Evolutionary conservation across 1,284 basidiomycete genomes (phyloP), one percentile per base, ranked within the genome.

Genomic region (Boletus smithii): DNA sequence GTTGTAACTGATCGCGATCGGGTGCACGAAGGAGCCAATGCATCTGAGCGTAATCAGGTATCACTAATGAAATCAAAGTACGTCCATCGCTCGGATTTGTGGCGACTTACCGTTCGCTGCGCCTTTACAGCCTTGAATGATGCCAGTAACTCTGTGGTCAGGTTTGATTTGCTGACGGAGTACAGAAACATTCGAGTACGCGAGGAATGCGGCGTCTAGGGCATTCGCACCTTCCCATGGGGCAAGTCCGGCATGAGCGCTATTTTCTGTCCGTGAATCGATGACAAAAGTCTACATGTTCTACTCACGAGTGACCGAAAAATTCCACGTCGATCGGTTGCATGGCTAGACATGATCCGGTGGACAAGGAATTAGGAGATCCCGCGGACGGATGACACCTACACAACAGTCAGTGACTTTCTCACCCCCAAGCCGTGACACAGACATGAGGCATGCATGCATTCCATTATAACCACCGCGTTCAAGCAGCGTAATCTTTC

Each of bases 161-260:
- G 79, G 81, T 53, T 75, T 77, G 40, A 83, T 76, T 66, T 90
- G 85, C 63, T 89, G 89, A 13, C 91, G 77, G 36, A 94, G 73
- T 2, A 80, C 80, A 8, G 87, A 83, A 37, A 94, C 75, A 48
- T 77, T 76, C 8, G 78, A 79, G 67, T 94, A 94, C 3, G 88
- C 85, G 14, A 88, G 68, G 57, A 91, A 85, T 2, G 86, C 90
- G 0, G 89, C 91, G 63, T 92, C 91, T 34, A 90, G 77, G 5
- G 91, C 90, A 61, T 93, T 93, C 49, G 78, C 76, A 20, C 85
- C 91, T 67, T 91, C 86, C 88, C 88, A 91, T 14, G 86, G 88
- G 3, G 84, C 76, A 29, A 74, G 77, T 23, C 80, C 83, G 11
- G 88, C 88, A 61, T 91, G 88, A 17, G 86, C 82, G 36, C 86